Conservation (phyloP, 2,329 filamentous ascomycete genomes). For the Colletotrichum costaricense region DNA sequence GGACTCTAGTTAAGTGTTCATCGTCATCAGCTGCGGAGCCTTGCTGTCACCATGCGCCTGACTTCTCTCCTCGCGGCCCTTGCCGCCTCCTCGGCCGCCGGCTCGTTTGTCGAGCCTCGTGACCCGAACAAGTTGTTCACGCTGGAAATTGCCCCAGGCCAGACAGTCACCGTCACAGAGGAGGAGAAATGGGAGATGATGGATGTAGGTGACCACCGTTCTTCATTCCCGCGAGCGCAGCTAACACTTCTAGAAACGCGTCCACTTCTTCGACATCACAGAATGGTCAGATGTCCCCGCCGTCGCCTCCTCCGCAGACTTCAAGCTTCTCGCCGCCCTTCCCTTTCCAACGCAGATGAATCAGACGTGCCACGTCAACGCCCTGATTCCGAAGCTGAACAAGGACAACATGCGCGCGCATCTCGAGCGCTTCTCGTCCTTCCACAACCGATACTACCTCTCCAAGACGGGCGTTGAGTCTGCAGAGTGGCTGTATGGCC, state of each 20-base stretch:
- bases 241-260: slow-evolving; percentile 31
- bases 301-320: slow-evolving; percentile 17
- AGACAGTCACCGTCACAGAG: slow-evolving; percentile 40
- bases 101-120: slow-evolving; percentile 21
- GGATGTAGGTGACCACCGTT: slow-evolving; percentile 33
- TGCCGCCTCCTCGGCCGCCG: slow-evolving; percentile 33
- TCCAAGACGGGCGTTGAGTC: slow-evolving; percentile 75
- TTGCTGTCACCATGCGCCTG: slow-evolving; percentile 36
- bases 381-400: slow-evolving; percentile 28
- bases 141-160: slow-evolving; percentile 38
- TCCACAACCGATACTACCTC: slow-evolving; percentile 76
- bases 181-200: slow-evolving; percentile 41
- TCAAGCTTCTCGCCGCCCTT: slow-evolving; percentile 23
- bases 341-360: slow-evolving; percentile 37
- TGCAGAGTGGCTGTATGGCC: slow-evolving; percentile 77
- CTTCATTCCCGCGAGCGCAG: accelerated
- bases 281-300: slow-evolving; percentile 36
- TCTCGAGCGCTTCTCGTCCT: slow-evolving; percentile 68
- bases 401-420: slow-evolving; percentile 24
- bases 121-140: slow-evolving; percentile 37
- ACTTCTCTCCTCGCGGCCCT: slow-evolving; percentile 37
- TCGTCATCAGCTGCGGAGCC: neutral
- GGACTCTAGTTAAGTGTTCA: neutral
- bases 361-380: slow-evolving; percentile 37
- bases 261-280: slow-evolving; percentile 42